Base-by-base conservation (phyloP, 768 basidiomycete genomes). In the Tricholoma furcatifolium region DNA sequence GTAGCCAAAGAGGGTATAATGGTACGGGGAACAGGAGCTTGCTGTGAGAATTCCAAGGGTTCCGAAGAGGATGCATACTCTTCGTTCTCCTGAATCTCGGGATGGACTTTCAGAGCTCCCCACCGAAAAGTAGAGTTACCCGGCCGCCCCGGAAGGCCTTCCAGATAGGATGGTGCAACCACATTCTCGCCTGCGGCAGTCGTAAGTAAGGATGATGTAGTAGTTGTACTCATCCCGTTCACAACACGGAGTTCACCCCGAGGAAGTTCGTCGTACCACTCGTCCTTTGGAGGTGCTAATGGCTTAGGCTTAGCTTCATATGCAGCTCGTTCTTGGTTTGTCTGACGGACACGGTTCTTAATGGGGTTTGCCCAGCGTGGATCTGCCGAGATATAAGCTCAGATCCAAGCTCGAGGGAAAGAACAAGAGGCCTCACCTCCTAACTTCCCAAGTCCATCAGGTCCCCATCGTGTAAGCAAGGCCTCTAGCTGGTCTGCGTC, bases 401-500 rank as follows among this genome's bases (percentile, higher is more conserved):
- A 54, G 45, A 9, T 30, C 43, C 35, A 48, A 39, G 0, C 83
- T 80, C 65, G 47, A 51, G 7, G 21, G 20, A 47, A 39, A 53
- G 53, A 12, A 21, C 36, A 45, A 49, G 46, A 48, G 24, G 43
- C 57, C 83, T 71, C 63, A 92, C 92, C 87, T 74, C 88, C 91
- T 46, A 94, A 73, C 70, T 95, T 94, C 54, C 91, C 91, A 67
- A 91, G 71, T 36, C 91, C 86, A 70, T 95, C 93, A 41, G 88
- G 87, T 34, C 88, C 87, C 92, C 93, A 94, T 51, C 91, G 82
- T 59, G 82, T 85, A 44, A 95, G 84, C 54, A 95, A 77, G 21
- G 88, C 92, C 67, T 91, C 89, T 31, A 90, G 82, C 66, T 95
- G 90, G 71, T 90, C 89, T 11, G 87, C 90, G 70, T 93, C 90